These are phyloP conservation scores for Pseudozyma tsukubaensis DNA, from an alignment of 1,284 basidiomycete species.

Conservation along the genomic window DNA sequence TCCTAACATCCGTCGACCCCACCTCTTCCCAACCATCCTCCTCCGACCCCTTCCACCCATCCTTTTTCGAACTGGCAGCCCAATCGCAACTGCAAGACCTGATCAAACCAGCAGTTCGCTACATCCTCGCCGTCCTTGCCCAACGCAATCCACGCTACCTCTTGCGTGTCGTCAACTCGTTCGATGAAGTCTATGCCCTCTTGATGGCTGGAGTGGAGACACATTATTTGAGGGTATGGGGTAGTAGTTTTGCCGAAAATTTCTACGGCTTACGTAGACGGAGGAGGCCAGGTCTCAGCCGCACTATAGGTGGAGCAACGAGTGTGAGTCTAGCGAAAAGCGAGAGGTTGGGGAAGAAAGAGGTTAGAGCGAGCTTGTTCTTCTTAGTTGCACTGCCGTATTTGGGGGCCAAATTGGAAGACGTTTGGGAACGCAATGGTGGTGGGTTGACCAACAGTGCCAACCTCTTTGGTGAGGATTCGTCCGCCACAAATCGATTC, in stretches of 20 bases:
- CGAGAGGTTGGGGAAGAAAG: slow-evolving; percentile 46
- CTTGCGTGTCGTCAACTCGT: slow-evolving; percentile 87
- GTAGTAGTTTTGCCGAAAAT: slow-evolving; percentile 88
- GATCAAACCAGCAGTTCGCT: slow-evolving; percentile 93
- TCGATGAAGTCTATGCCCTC: slow-evolving; percentile 93
- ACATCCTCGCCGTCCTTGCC: slow-evolving; percentile 90
- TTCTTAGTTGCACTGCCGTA: slow-evolving; percentile 87
- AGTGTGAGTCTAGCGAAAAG: slow-evolving; percentile 11
- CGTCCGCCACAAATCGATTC: neutral
- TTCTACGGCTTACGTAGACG: slow-evolving; percentile 90
- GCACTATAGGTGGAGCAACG: slow-evolving; percentile 13
- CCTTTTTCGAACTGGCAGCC: slow-evolving; percentile 92
- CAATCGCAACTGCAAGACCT: slow-evolving; percentile 93
- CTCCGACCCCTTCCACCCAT: slow-evolving; percentile 76
- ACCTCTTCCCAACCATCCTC: slow-evolving; percentile 47
- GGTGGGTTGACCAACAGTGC: slow-evolving; percentile 75
- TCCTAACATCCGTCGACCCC: slow-evolving; percentile 56
- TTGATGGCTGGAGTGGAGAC: slow-evolving; percentile 90
- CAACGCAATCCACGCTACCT: slow-evolving; percentile 94
- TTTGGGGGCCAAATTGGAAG: slow-evolving; percentile 84
- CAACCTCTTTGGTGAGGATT: slow-evolving; percentile 72
- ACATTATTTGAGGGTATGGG: slow-evolving; percentile 84
- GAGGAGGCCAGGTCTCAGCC: slow-evolving; percentile 73
- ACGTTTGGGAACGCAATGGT: slow-evolving; percentile 89
- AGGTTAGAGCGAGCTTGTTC: slow-evolving; percentile 40